A percentile compares a stretch with the other conserved stretches of the same genome.
Evolutionary conservation across 179 eudicot species (phyloP).

Genomic region (Amaranthus tricolor): DNA sequence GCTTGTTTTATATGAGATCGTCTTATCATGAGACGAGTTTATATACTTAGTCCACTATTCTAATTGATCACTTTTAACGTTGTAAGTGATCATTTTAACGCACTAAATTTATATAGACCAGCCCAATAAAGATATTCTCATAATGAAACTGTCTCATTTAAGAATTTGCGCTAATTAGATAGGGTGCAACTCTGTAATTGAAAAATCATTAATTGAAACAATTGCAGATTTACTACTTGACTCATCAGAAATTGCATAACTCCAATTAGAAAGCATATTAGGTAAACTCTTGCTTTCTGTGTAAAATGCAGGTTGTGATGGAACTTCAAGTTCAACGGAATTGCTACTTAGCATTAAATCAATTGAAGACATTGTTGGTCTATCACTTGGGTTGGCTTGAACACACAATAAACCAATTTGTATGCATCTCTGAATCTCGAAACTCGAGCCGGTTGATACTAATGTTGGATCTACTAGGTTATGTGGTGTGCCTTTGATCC

Average conservation of each 20-base stretch:
- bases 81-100: neutral
- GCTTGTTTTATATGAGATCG: too few relatives aligned
- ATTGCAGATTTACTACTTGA: neutral
- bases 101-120: too few relatives aligned
- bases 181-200: constrained; percentile 11
- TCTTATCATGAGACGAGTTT: too few relatives aligned
- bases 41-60: too few relatives aligned
- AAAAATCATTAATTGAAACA: neutral
- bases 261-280: neutral
- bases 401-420: constrained; percentile 45
- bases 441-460: neutral
- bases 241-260: neutral
- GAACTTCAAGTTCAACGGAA: constrained; percentile 20
- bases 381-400: constrained; percentile 29
- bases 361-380: constrained; percentile 38
- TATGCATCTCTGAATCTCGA: constrained; percentile 35
- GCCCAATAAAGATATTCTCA: neutral
- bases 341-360: constrained; percentile 27
- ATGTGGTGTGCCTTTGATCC: constrained; percentile 30
- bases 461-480: constrained; percentile 34
- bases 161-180: constrained; percentile 1
- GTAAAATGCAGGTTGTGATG: constrained; percentile 28
- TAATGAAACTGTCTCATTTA: neutral
- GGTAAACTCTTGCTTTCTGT: neutral
- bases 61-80: neutral